Percentiles rank a stretch among this genome's conserved stretches.
Evolutionary conservation across 306 rosid species (phyloP).

Genomic region (Citrullus amarus): DNA sequence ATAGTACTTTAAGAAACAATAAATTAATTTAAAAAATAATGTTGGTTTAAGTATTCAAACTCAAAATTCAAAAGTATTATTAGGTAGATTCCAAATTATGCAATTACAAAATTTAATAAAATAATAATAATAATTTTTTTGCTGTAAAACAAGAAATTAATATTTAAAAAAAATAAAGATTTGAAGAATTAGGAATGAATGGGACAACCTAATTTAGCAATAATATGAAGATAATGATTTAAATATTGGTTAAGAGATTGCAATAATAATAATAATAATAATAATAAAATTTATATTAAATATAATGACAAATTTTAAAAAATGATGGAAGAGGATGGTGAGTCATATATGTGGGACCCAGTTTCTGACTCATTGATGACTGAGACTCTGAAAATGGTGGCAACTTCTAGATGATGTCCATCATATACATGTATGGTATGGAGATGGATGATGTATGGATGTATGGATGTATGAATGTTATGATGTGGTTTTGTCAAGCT

Average conservation of each 20-base stretch:
- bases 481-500: not conserved
- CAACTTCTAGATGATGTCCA: not conserved
- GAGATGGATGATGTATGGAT: constrained; percentile 3
- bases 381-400: constrained; percentile 11
- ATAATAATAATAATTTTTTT: not conserved
- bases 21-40: too few species aligned
- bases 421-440: not conserved
- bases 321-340: constrained; percentile 1
- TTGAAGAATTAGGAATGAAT: not conserved
- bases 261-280: not conserved
- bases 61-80: not conserved
- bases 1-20: too few species aligned
- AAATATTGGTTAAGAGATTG: not conserved
- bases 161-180: not conserved
- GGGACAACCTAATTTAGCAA: constrained; percentile 6
- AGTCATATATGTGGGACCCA: constrained; percentile 33
- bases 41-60: not conserved
- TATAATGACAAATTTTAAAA: not conserved
- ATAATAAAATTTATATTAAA: too few species aligned
- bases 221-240: constrained; percentile 3
- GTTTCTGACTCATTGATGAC: constrained; percentile 48
- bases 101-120: not conserved
- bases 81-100: not conserved
- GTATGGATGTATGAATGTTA: not conserved
- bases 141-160: not conserved